Evolutionary conservation across 257 asterid species (phyloP).

Genomic region (Solanum phureja): DNA sequence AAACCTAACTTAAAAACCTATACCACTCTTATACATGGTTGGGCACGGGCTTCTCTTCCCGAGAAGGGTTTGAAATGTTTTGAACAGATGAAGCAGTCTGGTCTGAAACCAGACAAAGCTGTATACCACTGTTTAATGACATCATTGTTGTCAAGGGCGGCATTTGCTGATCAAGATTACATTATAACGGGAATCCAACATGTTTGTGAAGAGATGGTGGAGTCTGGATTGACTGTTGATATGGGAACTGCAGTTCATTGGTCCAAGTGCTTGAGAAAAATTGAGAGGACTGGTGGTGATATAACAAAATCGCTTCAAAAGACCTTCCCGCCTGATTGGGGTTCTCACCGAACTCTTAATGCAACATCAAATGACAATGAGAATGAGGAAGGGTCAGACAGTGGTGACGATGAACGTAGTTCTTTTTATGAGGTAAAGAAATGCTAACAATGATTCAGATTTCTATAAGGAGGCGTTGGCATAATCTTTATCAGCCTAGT

Average conservation of each 20-base stretch:
- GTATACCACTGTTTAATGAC: constrained; percentile 95
- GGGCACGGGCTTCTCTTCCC: constrained; percentile 93
- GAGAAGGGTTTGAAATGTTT: constrained; percentile 89
- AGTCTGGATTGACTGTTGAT: constrained; percentile 49
- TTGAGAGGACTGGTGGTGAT: constrained; percentile 68
- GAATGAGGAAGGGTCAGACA: constrained; percentile 19
- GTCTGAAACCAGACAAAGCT: constrained; percentile 80
- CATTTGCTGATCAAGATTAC: constrained; percentile 61
- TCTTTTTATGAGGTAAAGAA: constrained; percentile 4
- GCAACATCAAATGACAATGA: constrained; percentile 30
- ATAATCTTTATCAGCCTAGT: not conserved
- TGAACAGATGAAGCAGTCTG: constrained; percentile 69
- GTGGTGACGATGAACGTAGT: constrained; percentile 5
- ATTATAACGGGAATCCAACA: constrained; percentile 41
- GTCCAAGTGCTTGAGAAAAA: constrained; percentile 74
- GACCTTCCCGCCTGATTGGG: constrained; percentile 98
- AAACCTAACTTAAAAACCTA: constrained; percentile 76
- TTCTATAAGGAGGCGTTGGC: not conserved
- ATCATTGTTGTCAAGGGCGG: constrained; percentile 73
- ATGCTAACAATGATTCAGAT: constrained; percentile 12
- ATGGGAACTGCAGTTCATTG: constrained; percentile 99
- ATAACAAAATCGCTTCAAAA: constrained; percentile 85
- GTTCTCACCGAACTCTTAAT: constrained; percentile 46
- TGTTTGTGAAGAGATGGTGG: constrained; percentile 71
- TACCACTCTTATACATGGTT: constrained; percentile 82